Evolutionary conservation across 2,329 filamentous ascomycete genomes (phyloP).

Genomic region (Metarhizium anisopliae): DNA sequence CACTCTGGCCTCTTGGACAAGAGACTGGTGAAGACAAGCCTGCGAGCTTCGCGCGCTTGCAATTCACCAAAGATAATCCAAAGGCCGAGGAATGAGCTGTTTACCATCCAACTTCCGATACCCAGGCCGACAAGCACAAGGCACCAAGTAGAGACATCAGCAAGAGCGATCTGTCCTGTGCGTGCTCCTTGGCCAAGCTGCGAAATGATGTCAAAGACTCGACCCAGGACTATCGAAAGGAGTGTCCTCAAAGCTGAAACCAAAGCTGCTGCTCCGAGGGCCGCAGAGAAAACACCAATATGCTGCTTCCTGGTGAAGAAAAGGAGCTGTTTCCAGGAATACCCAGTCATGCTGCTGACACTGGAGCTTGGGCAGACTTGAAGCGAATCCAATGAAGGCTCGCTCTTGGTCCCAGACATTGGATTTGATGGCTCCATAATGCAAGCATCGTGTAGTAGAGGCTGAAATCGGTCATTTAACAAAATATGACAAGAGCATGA

Average conservation of each 20-base stretch:
- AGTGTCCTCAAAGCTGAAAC: constrained; percentile 56
- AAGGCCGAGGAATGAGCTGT: constrained; percentile 54
- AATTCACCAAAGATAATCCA: constrained; percentile 78
- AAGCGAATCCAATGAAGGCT: neutral
- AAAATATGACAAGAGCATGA: neutral
- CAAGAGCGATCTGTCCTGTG: constrained; percentile 40
- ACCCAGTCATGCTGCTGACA: neutral
- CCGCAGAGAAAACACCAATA: constrained; percentile 41
- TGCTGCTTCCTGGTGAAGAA: constrained; percentile 60
- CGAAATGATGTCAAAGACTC: constrained; percentile 64
- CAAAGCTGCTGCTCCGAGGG: constrained; percentile 45
- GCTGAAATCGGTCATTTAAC: too few relatives aligned
- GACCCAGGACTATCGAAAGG: constrained; percentile 63
- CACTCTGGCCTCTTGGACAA: constrained; percentile 68
- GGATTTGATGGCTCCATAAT: neutral
- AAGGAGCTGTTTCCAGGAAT: constrained; percentile 48
- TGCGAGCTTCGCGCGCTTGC: constrained; percentile 60
- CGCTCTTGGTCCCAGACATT: neutral
- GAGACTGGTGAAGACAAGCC: constrained; percentile 57
- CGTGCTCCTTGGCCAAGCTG: constrained; percentile 50
- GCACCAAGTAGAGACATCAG: constrained; percentile 49
- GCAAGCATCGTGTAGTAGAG: neutral
- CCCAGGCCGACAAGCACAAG: constrained; percentile 57
- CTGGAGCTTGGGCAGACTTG: neutral
- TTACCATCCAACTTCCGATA: constrained; percentile 54